Evolutionary conservation across 768 basidiomycete species (phyloP), one percentile per base, ranked within the genome.

Genomic region (Pleurotus tuber-regium): DNA sequence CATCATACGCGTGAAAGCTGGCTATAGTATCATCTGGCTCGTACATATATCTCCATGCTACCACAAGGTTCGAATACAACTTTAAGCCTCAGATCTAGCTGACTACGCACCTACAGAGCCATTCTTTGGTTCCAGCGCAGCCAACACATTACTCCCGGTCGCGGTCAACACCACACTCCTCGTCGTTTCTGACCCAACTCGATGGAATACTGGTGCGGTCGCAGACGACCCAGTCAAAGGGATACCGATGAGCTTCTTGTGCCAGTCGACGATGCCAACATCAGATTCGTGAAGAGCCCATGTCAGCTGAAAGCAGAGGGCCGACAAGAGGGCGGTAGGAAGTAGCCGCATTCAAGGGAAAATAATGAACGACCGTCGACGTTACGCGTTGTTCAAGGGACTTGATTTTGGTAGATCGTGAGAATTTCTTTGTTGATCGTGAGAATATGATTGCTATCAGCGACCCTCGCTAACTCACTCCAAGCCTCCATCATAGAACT

Each of bases 221-320:
- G 74, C 61, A 0, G 59, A 63, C 2, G 81, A 73, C 7, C 74
- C 69, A 28, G 76, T 66, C 3, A 85, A 72, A 0, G 92, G 89
- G 3, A 87, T 77, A 12, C 94, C 94, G 50, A 92, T 71, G 24
- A 87, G 77, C 11, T 75, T 67, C 58, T 83, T 88, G 67, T 97
- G 79, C 94, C 94, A 98, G 72, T 96, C 93, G 39, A 94, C 77
- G 38, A 87, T 70, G 38, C 90, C 89, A 50, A 82, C 87, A 51
- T 92, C 88, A 19, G 85, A 79, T 61, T 87, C 78, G 54, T 89
- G 84, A 28, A 88, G 67, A 23, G 84, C 84, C 52, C 62, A 67
- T 21, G 69, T 55, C 29, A 57, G n/a, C n/a, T 44, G 39, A 39
- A 51, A 16, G 26, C 43, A 53, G 18, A 58, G 33, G 54, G 58